phyloP scores from a whole-genome alignment of 2,329 filamentous ascomycete genomes.

The Alternaria sp. region DNA sequence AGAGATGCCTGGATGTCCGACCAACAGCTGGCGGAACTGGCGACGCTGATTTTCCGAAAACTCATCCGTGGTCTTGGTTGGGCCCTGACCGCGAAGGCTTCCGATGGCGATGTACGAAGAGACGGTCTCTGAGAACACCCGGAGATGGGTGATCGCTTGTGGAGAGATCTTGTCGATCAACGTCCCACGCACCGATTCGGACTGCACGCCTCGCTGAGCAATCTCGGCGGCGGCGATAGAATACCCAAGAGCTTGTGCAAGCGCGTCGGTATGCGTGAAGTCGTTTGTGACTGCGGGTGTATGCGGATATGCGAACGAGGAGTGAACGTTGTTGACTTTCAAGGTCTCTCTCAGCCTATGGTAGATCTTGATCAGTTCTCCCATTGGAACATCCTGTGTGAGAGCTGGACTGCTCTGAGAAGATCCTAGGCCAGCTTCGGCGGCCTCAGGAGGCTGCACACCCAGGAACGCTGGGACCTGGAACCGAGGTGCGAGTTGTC shows the following conservation, averaged over 20 bases:
- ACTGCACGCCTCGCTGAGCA: conserved; percentile 83
- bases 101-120: conserved; percentile 83
- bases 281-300: conserved; percentile 53
- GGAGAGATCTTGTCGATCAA: conserved; percentile 85
- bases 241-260: conserved; percentile 74
- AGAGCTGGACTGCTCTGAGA: conserved; percentile 27
- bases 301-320: conserved; percentile 53
- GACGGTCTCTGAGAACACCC: conserved; percentile 86
- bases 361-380: conserved; percentile 62
- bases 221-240: conserved; percentile 91
- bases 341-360: conserved; percentile 63
- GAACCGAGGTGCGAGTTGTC: conserved; percentile 27
- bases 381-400: conserved; percentile 36
- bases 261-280: conserved; percentile 60
- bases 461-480: conserved; percentile 40
- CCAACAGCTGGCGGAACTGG: conserved; percentile 79
- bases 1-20: conserved; percentile 56
- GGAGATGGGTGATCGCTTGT: conserved; percentile 82
- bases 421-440: conserved; percentile 28
- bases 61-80: conserved; percentile 69
- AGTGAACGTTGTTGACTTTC: conserved; percentile 56
- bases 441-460: conserved; percentile 30
- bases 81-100: conserved; percentile 65
- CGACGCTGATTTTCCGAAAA: conserved; percentile 71
- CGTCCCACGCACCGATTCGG: conserved; percentile 70